Evolutionary conservation across 1,139 yeast species (phyloP).

Genomic region (Kodamaea arcana): DNA sequence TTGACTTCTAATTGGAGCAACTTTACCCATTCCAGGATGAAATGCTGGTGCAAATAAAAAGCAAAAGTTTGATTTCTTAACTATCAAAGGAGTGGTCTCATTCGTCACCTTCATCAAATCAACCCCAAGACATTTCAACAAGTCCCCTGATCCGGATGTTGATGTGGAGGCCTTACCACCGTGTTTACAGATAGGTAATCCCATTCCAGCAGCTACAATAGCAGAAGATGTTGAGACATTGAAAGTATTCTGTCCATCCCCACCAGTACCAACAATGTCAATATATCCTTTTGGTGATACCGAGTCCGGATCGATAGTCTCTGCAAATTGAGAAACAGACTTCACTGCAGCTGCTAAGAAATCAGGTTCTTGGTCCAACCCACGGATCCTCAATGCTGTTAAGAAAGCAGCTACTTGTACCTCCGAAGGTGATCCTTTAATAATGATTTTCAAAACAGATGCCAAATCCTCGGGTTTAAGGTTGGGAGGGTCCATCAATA

Average conservation of each 20-base stretch:
- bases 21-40: slow-evolving; percentile 88
- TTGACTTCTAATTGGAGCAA: slow-evolving; percentile 69
- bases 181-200: slow-evolving; percentile 77
- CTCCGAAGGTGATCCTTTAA: slow-evolving; percentile 58
- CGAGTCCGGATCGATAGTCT: slow-evolving; percentile 37
- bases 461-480: slow-evolving; percentile 60
- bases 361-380: slow-evolving; percentile 77
- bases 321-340: slow-evolving; percentile 62
- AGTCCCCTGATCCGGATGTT: slow-evolving; percentile 88
- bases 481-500: slow-evolving; percentile 55
- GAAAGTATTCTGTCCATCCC: slow-evolving; percentile 95
- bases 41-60: slow-evolving; percentile 91
- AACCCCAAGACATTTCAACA: slow-evolving; percentile 71
- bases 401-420: slow-evolving; percentile 77
- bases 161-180: slow-evolving; percentile 98
- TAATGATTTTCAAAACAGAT: slow-evolving; percentile 55
- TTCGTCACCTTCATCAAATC: slow-evolving; percentile 66
- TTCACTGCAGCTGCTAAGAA: slow-evolving; percentile 83
- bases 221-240: slow-evolving; percentile 95
- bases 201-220: slow-evolving; percentile 90
- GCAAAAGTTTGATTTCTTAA: slow-evolving; percentile 55
- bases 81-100: slow-evolving; percentile 60
- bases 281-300: slow-evolving; percentile 56
- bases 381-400: slow-evolving; percentile 67
- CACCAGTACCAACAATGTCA: slow-evolving; percentile 97